Base-by-base conservation (phyloP, 768 basidiomycete species). In the Collybia mongolica region DNA sequence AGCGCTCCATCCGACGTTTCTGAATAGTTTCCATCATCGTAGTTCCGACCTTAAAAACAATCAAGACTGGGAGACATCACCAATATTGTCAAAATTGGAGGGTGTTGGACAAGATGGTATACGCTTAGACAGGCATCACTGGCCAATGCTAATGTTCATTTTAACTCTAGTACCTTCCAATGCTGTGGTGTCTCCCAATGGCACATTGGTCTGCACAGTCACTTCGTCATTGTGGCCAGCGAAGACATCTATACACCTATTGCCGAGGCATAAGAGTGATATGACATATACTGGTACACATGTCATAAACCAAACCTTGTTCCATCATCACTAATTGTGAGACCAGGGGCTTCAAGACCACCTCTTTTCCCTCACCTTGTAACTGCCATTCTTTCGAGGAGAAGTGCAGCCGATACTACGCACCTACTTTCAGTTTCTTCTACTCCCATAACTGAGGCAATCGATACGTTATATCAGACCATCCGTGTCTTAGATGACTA, bases 171-270 rank as follows among this genome's bases (percentile, higher is more conserved):
- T 86, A 49, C 84, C 87, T 3, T 60, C 83, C 22, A 75, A 72
- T 52, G 75, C 78, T 14, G 65, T 67, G 1, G 47, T 75, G 2
- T 91, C 90, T 4, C 87, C 79, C 26, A 89, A 86, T 56, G 67
- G 73, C 44, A 65, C 70, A 9, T 69, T 88, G 36, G 52, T 88
- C 7, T 85, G 81, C 56, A 74, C 78, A 6, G 54, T 78, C 3
- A 75, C 84, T 5, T 73, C 77, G 1, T 71, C 79, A 29, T 54
- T 70, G 23, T 71, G 67, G 54, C 58, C 70, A 11, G 53, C 65
- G 11, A 71, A 69, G 55, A 72, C 68, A 19, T 62, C 73, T 19
- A 63, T 82, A 2, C 73, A 83, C 50, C 39, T 62, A 36, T 62
- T 81, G 22, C 84, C 83, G 8, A 68, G 62, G 52, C 62, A 57